phyloP scores from a whole-genome alignment of 176 grass and related monocot genomes.

The Oryza glumipatula region DNA sequence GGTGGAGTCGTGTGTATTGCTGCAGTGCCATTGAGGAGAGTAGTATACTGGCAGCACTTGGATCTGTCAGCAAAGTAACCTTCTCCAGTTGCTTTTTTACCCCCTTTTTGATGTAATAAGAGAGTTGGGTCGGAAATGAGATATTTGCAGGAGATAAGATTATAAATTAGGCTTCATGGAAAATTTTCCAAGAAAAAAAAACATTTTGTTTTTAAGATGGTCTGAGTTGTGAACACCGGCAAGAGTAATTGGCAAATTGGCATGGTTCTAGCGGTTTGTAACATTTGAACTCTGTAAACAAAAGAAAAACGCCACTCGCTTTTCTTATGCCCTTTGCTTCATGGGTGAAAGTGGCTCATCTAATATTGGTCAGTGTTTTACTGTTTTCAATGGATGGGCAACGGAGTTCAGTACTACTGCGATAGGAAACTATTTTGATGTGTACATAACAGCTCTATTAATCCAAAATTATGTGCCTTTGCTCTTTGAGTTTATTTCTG shows the following conservation, averaged over 20 bases:
- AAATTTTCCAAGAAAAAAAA: slow-evolving; percentile 25
- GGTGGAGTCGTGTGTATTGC: neutral
- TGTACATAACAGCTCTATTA: neutral
- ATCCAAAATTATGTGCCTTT: neutral
- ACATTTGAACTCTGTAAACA: slow-evolving; percentile 37
- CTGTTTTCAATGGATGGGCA: neutral
- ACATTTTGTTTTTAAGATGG: slow-evolving; percentile 5
- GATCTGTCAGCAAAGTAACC: neutral
- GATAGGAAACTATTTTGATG: slow-evolving; percentile 7
- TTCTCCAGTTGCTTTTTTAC: slow-evolving; percentile 36
- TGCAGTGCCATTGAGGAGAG: neutral
- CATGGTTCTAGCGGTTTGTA: slow-evolving; percentile 28
- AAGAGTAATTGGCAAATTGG: slow-evolving; percentile 35
- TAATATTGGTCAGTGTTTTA: neutral
- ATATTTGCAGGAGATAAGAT: slow-evolving; percentile 28
- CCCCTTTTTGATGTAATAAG: slow-evolving; percentile 32
- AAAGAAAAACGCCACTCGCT: neutral
- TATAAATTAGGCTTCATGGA: slow-evolving; percentile 30
- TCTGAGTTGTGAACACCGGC: slow-evolving; percentile 14
- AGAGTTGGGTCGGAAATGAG: slow-evolving; percentile 10
- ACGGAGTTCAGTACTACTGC: neutral
- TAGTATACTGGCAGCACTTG: slow-evolving; percentile 5
- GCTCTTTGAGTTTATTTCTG: neutral
- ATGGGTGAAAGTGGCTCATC: neutral
- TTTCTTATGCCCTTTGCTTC: neutral